A percentile compares a stretch with the other conserved stretches of the same genome.
Evolutionary conservation across 768 basidiomycete species (phyloP).

Genomic region (Boletus vermiculosoides): DNA sequence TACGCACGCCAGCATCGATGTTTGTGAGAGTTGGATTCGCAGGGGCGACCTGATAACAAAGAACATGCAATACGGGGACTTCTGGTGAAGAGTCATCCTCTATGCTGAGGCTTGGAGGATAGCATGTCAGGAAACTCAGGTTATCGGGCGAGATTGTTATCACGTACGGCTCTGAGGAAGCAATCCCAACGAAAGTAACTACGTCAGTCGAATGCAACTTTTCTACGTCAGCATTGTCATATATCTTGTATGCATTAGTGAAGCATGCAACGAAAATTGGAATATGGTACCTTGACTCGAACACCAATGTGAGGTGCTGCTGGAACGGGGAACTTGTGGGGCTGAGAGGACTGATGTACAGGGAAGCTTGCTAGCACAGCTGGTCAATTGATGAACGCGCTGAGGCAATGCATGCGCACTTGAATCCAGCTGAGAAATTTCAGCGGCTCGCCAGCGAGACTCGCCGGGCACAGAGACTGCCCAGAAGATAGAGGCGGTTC

Average conservation of each 20-base stretch:
- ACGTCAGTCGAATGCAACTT: constrained; percentile 60
- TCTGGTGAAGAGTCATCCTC: constrained; percentile 38
- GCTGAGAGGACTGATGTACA: constrained; percentile 28
- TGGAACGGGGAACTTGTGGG: constrained; percentile 68
- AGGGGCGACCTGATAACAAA: constrained; percentile 40
- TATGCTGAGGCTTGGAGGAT: constrained; percentile 33
- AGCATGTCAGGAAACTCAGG: constrained; percentile 15
- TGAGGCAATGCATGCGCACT: constrained; percentile 16
- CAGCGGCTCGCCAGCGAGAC: constrained; percentile 51
- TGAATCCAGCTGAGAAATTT: constrained; percentile 24
- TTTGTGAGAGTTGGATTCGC: constrained; percentile 1
- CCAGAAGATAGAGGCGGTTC: constrained; percentile 68
- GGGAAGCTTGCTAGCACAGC: constrained; percentile 23
- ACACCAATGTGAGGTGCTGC: constrained; percentile 58
- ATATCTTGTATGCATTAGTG: constrained; percentile 46
- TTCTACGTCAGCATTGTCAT: constrained; percentile 46
- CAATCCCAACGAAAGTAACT: constrained; percentile 70
- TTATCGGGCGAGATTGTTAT: background rate
- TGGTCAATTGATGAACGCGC: background rate
- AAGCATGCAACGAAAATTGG: background rate
- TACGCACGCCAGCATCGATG: constrained; percentile 34
- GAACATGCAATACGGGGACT: constrained; percentile 69
- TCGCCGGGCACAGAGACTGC: constrained; percentile 73
- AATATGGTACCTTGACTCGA: constrained; percentile 59
- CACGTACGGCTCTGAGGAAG: constrained; percentile 62